A percentile compares a stretch with the other conserved stretches of the same genome.
Conservation (phyloP, 768 basidiomycete genomes). For the Pleurotus citrinopileatus region DNA sequence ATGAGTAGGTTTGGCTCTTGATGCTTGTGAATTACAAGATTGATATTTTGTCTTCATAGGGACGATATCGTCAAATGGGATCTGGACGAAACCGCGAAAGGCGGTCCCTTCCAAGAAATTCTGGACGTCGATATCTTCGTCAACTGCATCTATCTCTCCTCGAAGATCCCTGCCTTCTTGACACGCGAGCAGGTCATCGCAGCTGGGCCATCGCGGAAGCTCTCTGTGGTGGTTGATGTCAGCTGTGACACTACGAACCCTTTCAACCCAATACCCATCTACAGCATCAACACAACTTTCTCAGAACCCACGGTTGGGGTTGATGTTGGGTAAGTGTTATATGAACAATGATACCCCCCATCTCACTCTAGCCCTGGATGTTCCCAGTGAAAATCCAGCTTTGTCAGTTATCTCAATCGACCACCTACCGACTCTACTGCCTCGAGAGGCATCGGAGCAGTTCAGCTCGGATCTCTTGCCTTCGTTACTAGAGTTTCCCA, state of each 20-base stretch:
- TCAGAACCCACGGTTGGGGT: conserved; percentile 88
- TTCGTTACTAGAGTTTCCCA: conserved; percentile 77
- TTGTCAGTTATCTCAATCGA: conserved; percentile 93
- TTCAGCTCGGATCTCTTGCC: conserved; percentile 88
- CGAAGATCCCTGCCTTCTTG: conserved; percentile 81
- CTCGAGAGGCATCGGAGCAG: conserved; percentile 95
- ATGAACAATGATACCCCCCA: neutral
- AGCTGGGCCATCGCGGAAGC: conserved; percentile 63
- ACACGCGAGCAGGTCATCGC: conserved; percentile 65
- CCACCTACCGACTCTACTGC: conserved; percentile 92
- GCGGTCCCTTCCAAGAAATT: conserved; percentile 94
- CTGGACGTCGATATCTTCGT: conserved; percentile 96
- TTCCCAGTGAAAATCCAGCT: conserved; percentile 48
- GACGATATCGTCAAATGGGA: conserved; percentile 98
- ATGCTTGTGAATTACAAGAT: conserved; percentile 1
- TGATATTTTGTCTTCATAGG: conserved; percentile 37
- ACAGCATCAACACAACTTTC: conserved; percentile 92
- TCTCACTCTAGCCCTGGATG: neutral
- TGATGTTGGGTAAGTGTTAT: conserved; percentile 63
- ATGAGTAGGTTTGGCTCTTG: conserved; percentile 63
- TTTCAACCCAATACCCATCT: conserved; percentile 96
- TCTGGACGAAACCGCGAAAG: conserved; percentile 92
- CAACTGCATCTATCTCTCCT: conserved; percentile 98
- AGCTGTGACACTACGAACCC: conserved; percentile 99
- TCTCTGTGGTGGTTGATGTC: conserved; percentile 91